Percentiles rank a stretch among this genome's conserved stretches.
phyloP scores from a whole-genome alignment of 805 yeast genomes.

The Saccharomycopsis sp. region DNA sequence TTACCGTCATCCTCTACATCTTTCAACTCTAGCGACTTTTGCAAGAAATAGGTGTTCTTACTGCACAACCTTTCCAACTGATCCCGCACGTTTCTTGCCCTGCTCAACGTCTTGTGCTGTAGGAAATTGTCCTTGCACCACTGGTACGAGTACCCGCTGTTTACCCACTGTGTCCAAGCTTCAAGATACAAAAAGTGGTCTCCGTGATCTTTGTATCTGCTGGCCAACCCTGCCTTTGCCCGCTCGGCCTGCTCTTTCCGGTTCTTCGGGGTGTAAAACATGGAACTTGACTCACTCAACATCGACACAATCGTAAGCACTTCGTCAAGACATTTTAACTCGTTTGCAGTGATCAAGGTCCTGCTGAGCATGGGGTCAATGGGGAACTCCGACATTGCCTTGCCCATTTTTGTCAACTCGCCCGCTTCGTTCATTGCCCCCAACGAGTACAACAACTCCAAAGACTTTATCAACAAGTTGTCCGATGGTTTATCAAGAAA shows the following conservation, averaged over 20 bases:
- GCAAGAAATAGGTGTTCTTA: slow-evolving; percentile 31
- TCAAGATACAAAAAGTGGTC: slow-evolving; percentile 75
- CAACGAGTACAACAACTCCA: slow-evolving; percentile 74
- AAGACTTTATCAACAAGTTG: slow-evolving; percentile 60
- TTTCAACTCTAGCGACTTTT: slow-evolving; percentile 28
- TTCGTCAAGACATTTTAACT: slow-evolving; percentile 49
- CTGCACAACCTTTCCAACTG: slow-evolving; percentile 59
- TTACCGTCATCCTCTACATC: slow-evolving; percentile 27
- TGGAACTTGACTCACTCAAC: slow-evolving; percentile 68
- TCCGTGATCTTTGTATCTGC: slow-evolving; percentile 39
- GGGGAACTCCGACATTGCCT: slow-evolving; percentile 86
- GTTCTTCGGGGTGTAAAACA: slow-evolving; percentile 65
- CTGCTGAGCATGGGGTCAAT: slow-evolving; percentile 85
- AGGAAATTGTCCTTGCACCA: slow-evolving; percentile 86
- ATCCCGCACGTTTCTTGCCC: slow-evolving; percentile 61
- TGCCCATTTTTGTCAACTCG: slow-evolving; percentile 63
- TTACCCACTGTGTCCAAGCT: slow-evolving; percentile 70
- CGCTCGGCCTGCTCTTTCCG: slow-evolving; percentile 58
- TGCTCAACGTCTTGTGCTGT: slow-evolving; percentile 60
- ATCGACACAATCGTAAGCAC: slow-evolving; percentile 70
- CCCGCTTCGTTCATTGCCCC: slow-evolving; percentile 84
- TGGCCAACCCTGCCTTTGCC: slow-evolving; percentile 46
- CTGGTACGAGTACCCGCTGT: slow-evolving; percentile 51
- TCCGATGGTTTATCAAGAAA: slow-evolving; percentile 86
- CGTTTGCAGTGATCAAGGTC: slow-evolving; percentile 41